Base-by-base conservation (phyloP, 2,329 filamentous ascomycete species). In the Diaporthe velutina region DNA sequence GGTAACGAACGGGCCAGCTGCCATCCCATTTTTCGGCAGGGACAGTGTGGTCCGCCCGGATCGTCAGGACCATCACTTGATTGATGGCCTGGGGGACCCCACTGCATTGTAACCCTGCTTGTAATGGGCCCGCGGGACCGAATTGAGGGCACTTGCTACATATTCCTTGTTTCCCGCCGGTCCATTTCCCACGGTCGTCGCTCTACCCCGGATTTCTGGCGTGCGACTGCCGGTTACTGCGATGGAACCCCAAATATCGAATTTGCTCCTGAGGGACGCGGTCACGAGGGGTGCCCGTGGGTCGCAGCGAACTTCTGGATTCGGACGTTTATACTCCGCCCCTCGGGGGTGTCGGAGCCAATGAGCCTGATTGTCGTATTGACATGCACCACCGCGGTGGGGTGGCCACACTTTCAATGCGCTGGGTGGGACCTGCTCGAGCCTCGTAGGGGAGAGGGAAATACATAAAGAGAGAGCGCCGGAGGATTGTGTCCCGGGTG, bases 291-390 rank as follows among this genome's bases (percentile, higher is more conserved):
- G 42, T 19, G 28, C 13, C 30, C 55, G 19, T 48, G 57, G 70
- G 58, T 61, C 64, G 48, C 48, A 68, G 64, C n/a, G 40, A 61
- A 48, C 55, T 60, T 40, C 66, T 60, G 28, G 5, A 42, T 71
- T 71, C 73, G 67, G 73, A 60, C 45, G 28, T 45, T 64, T 66
- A 40, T 54, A 57, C 67, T 74, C 73, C 73, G 67, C 67, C 28
- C 45, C 28, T 74, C 73, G 67, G 71, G 61, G 71, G 60, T 68
- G 10, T 73, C 64, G 74, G 64, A 68, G 74, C 70, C 57, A 55
- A 67, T 40, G 17, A 40, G 64, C 64, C 48, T 68, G 64, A 54
- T 68, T 54, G 64, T 68, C 64, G 48, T 68, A 68, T 68, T 5
- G 17, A 52, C 22, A 40, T 68, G 64, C 64, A 68, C 48, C 64